phyloP scores from a whole-genome alignment of 148 eudicot genomes.

The Rhododendron henanense region DNA sequence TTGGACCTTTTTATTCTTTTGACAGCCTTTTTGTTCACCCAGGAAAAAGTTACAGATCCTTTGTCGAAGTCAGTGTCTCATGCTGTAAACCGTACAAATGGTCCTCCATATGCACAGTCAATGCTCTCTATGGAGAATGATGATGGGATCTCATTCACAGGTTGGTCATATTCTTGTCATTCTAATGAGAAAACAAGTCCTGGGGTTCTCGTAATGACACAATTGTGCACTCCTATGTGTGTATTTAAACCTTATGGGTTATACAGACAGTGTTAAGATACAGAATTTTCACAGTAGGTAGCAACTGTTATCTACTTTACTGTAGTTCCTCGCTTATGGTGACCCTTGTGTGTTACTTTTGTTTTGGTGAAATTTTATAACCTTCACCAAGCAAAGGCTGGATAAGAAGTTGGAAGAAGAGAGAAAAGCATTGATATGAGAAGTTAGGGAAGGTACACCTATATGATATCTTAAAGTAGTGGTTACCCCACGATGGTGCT shows the following conservation, averaged over 20 bases:
- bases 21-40: conserved; percentile 5
- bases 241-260: not conserved
- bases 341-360: not conserved
- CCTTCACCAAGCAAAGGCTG: not conserved
- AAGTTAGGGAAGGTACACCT: not conserved
- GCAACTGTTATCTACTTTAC: not conserved
- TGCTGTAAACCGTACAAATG: conserved; percentile 46
- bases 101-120: conserved; percentile 52
- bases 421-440: not conserved
- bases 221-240: not conserved
- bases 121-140: conserved; percentile 59
- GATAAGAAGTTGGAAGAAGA: not conserved
- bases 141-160: conserved; percentile 69
- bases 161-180: conserved; percentile 24
- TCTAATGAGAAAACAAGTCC: not conserved
- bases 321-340: not conserved
- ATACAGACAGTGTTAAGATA: not conserved
- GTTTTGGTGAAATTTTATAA: not conserved
- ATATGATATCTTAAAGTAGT: not conserved
- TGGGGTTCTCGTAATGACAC: not conserved
- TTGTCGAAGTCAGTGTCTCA: conserved; percentile 58
- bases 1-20: not conserved
- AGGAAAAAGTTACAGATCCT: conserved; percentile 78
- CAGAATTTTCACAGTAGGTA: not conserved
- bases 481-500: not conserved